Percentiles rank a stretch among this genome's conserved stretches.
These are phyloP conservation scores for Kingdonia uniflora DNA, from an alignment of 164 flowering plant genomes.

Conservation along the genomic window DNA sequence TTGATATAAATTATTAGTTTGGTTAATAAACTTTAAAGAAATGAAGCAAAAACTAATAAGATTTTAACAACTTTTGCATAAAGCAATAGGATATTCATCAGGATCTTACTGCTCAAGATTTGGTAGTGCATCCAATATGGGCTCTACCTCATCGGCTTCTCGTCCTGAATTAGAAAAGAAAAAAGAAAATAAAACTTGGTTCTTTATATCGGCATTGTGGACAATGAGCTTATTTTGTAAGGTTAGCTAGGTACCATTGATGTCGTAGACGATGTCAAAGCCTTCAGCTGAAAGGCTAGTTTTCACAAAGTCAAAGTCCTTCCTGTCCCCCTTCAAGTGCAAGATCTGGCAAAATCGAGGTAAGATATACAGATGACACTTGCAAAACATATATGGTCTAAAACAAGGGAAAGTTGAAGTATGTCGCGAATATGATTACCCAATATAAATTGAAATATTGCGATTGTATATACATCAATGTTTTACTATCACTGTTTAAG, in stretches of 20 bases:
- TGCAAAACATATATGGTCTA: not conserved
- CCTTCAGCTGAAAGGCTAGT: slow-evolving; percentile 83
- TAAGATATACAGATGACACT: not conserved
- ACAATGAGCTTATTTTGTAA: not conserved
- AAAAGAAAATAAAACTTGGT: not conserved
- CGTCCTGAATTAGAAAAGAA: slow-evolving; percentile 42
- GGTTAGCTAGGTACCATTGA: slow-evolving; percentile 44
- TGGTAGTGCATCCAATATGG: slow-evolving; percentile 85
- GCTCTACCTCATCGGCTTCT: slow-evolving; percentile 89
- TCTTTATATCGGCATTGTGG: no score
- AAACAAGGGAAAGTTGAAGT: no score
- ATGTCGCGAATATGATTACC: no score
- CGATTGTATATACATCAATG: no score
- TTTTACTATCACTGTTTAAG: not conserved
- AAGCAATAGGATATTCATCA: not conserved
- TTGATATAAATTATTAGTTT: no score
- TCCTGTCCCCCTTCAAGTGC: slow-evolving; percentile 97
- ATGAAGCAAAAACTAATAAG: no score
- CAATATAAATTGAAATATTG: no score
- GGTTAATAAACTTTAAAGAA: no score
- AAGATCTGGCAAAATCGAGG: slow-evolving; percentile 33
- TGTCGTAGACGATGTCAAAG: slow-evolving; percentile 89
- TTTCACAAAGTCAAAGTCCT: slow-evolving; percentile 82
- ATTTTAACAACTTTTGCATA: not conserved
- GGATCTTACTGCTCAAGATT: slow-evolving; percentile 83